These are phyloP conservation scores for Micractinium conductrix DNA, from an alignment of 139 green algal genomes.

Conservation along the genomic window DNA sequence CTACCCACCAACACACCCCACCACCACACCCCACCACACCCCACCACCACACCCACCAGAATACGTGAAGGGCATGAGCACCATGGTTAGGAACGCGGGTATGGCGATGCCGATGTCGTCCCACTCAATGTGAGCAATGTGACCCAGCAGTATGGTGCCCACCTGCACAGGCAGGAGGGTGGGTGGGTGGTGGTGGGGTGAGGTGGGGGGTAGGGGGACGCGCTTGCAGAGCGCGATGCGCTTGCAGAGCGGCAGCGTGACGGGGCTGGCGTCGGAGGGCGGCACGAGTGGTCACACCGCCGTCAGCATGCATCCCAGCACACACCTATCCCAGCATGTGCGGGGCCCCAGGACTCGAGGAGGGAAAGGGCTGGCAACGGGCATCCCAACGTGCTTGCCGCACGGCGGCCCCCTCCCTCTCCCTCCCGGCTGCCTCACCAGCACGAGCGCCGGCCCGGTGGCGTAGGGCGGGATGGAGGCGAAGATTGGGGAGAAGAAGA, in stretches of 20 bases:
- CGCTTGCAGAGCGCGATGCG: background rate
- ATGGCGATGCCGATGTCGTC: conserved; percentile 60
- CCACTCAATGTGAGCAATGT: conserved; percentile 64
- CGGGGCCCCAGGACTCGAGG: too few relatives aligned
- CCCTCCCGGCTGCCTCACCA: conserved; percentile 72
- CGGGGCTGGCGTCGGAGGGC: too few relatives aligned
- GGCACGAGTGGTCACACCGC: too few relatives aligned
- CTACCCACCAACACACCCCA: too few relatives aligned
- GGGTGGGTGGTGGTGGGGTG: background rate
- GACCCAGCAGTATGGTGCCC: conserved; percentile 59
- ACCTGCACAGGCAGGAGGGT: background rate
- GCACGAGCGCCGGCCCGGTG: conserved; percentile 81
- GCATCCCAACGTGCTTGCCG: background rate
- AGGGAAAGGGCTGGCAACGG: background rate
- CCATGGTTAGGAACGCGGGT: conserved; percentile 81
- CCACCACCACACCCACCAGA: conserved; percentile 17
- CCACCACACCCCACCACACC: background rate
- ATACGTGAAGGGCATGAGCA: conserved; percentile 83
- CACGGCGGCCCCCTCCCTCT: background rate
- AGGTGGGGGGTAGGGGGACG: background rate
- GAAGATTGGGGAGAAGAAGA: conserved; percentile 90
- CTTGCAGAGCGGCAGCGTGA: background rate
- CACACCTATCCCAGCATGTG: too few relatives aligned
- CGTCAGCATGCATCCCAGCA: background rate
- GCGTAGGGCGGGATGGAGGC: conserved; percentile 86